These are phyloP conservation scores for Coniella vitis DNA, from an alignment of 2,329 filamentous ascomycete genomes.

Conservation along the genomic window DNA sequence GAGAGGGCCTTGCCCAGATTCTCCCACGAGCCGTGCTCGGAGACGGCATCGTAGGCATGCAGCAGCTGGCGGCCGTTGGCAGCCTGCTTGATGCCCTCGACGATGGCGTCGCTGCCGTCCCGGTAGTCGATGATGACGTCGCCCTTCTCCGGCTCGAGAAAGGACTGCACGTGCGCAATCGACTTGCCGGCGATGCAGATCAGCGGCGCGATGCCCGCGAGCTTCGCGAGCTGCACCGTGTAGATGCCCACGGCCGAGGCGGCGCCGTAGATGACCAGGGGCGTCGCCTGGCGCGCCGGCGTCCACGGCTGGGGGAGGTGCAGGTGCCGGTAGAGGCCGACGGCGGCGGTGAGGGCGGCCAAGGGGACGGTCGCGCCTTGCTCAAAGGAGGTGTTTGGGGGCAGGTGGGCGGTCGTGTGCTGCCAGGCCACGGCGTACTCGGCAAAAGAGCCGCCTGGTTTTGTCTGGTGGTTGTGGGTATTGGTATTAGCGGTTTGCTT, in stretches of 20 bases:
- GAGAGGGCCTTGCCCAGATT: slow-evolving; percentile 39
- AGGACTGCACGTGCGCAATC: slow-evolving; percentile 39
- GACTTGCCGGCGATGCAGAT: slow-evolving; percentile 53
- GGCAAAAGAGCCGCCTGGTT: slow-evolving; percentile 30
- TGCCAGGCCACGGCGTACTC: slow-evolving; percentile 36
- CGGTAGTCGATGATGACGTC: slow-evolving; percentile 57
- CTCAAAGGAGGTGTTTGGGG: slow-evolving; percentile 29
- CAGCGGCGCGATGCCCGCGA: slow-evolving; percentile 53
- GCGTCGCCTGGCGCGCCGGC: slow-evolving; percentile 18
- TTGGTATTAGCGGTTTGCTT: neutral
- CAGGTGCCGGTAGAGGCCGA: slow-evolving; percentile 31
- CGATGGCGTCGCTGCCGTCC: slow-evolving; percentile 44
- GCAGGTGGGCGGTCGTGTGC: slow-evolving; percentile 37
- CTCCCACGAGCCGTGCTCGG: slow-evolving; percentile 41
- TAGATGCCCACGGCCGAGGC: slow-evolving; percentile 52
- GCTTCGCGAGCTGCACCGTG: slow-evolving; percentile 47
- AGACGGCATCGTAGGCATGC: slow-evolving; percentile 52
- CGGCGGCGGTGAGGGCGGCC: slow-evolving; percentile 35
- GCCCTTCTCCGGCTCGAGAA: slow-evolving; percentile 47
- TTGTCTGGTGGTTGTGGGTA: neutral
- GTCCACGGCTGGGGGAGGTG: slow-evolving; percentile 33
- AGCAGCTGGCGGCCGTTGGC: slow-evolving; percentile 34
- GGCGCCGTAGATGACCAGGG: slow-evolving; percentile 46
- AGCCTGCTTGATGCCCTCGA: slow-evolving; percentile 36
- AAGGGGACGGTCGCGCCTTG: slow-evolving; percentile 37